These are phyloP conservation scores for Potentilla sterilis DNA, from an alignment of 306 rosid species.

Conservation along the genomic window DNA sequence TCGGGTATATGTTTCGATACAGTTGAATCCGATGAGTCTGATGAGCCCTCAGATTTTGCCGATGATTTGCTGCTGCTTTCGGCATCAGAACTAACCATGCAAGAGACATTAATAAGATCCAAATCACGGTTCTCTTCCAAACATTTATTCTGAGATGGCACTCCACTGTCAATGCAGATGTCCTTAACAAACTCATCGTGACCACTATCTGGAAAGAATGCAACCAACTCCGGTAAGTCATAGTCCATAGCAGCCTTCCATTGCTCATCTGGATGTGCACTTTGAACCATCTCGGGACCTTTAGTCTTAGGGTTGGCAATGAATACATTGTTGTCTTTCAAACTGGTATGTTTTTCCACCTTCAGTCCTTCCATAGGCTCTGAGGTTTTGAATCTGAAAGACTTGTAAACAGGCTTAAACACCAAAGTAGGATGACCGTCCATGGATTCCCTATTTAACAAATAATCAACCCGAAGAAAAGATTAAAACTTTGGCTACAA, in stretches of 20 bases:
- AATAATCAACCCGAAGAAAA: background rate
- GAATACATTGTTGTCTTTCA: background rate
- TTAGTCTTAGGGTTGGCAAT: background rate
- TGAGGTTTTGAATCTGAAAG: constrained; percentile 33
- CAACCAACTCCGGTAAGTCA: constrained; percentile 65
- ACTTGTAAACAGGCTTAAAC: constrained; percentile 26
- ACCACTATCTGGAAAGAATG: constrained; percentile 66
- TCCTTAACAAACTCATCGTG: constrained; percentile 51
- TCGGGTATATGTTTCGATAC: constrained; percentile 25
- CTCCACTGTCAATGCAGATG: constrained; percentile 37
- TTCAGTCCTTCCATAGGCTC: constrained; percentile 17
- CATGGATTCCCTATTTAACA: constrained; percentile 23
- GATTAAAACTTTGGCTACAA: background rate
- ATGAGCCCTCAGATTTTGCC: constrained; percentile 27
- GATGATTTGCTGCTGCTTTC: constrained; percentile 31
- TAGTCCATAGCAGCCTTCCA: constrained; percentile 35
- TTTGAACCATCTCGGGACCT: background rate
- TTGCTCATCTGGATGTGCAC: constrained; percentile 17
- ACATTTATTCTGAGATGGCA: constrained; percentile 23
- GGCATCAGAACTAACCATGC: constrained; percentile 23
- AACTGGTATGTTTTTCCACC: background rate
- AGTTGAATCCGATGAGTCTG: constrained; percentile 19
- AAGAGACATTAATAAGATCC: constrained; percentile 21
- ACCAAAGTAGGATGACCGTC: constrained; percentile 22
- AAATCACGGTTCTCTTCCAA: constrained; percentile 28